Evolutionary conservation across 2,329 filamentous ascomycete genomes (phyloP).

Genomic region (Lachnellula cervina): DNA sequence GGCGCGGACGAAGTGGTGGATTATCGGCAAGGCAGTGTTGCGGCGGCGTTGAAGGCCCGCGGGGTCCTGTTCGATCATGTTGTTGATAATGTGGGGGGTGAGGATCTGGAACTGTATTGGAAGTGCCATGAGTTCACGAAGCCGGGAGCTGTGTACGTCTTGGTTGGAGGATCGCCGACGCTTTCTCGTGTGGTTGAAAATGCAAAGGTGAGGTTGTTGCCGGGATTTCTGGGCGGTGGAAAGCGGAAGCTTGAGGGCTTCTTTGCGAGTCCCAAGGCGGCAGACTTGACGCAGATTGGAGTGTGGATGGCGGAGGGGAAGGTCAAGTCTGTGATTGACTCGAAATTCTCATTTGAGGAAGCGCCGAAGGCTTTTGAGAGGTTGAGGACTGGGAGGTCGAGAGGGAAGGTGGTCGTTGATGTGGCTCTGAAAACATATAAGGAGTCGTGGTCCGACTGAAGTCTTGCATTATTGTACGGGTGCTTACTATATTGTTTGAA

Average conservation of each 20-base stretch:
- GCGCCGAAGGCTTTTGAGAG: constrained; percentile 53
- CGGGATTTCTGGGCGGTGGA: constrained; percentile 17
- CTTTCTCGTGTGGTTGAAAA: constrained; percentile 18
- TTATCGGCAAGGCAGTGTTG: constrained; percentile 9
- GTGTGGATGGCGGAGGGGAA: constrained; percentile 55
- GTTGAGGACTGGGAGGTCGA: constrained; percentile 49
- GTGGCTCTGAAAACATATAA: not conserved
- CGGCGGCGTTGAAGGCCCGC: constrained; percentile 9
- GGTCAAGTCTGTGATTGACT: constrained; percentile 51
- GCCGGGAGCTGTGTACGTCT: constrained; percentile 10
- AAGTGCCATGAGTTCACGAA: constrained; percentile 17
- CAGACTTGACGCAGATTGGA: constrained; percentile 46
- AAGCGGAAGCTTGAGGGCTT: constrained; percentile 42
- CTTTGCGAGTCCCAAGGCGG: constrained; percentile 42
- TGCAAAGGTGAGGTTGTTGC: constrained; percentile 10
- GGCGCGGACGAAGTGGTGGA: constrained; percentile 41
- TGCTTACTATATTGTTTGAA: too few relatives aligned
- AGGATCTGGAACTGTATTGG: constrained; percentile 12
- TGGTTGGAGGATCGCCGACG: constrained; percentile 59
- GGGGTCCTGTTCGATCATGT: constrained; percentile 20
- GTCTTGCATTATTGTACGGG: not conserved
- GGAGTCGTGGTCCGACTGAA: not conserved
- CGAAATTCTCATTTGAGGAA: constrained; percentile 51
- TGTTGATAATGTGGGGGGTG: constrained; percentile 21
- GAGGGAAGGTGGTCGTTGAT: constrained; percentile 52